Percentiles rank a stretch among this genome's conserved stretches.
Evolutionary conservation across 495 filamentous ascomycete genomes (phyloP).

Genomic region (Penicillium simplicissimum): DNA sequence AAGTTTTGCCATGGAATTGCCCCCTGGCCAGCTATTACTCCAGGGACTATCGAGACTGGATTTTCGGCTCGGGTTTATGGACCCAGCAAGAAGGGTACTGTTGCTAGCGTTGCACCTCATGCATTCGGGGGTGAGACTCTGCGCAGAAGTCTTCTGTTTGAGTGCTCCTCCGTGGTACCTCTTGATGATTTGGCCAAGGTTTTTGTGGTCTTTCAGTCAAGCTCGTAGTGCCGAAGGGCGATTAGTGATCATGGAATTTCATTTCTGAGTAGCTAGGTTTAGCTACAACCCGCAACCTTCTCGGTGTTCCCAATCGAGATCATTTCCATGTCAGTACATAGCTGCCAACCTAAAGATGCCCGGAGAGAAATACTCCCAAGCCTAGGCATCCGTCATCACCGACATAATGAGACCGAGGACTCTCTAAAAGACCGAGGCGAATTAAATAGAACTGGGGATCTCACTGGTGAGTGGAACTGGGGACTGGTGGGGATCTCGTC

Average conservation of each 20-base stretch:
- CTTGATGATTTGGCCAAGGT: constrained; percentile 31
- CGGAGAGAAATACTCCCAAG: too few species aligned
- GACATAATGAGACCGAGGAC: constrained; percentile 8
- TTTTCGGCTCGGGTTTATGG: constrained; percentile 33
- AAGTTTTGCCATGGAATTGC: constrained; percentile 43
- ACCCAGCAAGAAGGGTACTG: constrained; percentile 18
- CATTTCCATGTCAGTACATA: too few species aligned
- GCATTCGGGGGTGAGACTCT: constrained; percentile 27
- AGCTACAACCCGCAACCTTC: too few species aligned
- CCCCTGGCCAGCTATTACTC: constrained; percentile 36
- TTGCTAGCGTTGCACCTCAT: constrained; percentile 9
- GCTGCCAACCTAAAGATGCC: too few species aligned
- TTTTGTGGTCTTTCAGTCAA: constrained; percentile 17
- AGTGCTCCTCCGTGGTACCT: constrained; percentile 17
- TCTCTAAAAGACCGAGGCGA: background rate
- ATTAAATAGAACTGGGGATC: background rate
- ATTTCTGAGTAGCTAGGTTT: background rate
- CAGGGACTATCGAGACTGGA: constrained; percentile 15
- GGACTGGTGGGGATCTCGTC: background rate
- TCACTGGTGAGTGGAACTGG: background rate
- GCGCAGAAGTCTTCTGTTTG: constrained; percentile 28
- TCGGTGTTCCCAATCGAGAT: too few species aligned
- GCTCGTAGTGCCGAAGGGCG: background rate
- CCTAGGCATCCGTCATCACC: background rate
- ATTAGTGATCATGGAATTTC: background rate